phyloP scores from a whole-genome alignment of 352 stramenopile species.

The Phytophthora agathidicida region DNA sequence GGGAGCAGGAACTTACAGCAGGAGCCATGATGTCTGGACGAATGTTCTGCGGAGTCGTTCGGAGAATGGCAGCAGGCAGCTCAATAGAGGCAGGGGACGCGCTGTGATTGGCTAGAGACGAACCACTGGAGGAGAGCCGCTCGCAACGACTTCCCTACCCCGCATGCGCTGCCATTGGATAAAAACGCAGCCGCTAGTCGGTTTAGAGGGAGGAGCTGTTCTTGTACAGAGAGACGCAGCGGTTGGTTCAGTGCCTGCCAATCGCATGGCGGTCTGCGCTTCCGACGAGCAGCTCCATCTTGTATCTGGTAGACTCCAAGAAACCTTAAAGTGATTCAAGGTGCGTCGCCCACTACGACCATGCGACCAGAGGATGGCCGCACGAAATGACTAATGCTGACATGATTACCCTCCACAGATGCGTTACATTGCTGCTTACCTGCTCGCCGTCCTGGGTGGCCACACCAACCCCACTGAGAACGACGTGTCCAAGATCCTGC shows the following conservation, averaged over 20 bases:
- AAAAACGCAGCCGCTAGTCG: constrained; percentile 23
- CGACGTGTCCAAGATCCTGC: constrained; percentile 93
- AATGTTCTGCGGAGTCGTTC: constrained; percentile 42
- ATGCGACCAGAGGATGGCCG: neutral
- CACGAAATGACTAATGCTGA: constrained; percentile 13
- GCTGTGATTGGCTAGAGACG: constrained; percentile 32
- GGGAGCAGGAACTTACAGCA: constrained; percentile 43
- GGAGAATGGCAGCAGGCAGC: constrained; percentile 35
- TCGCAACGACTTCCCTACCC: constrained; percentile 1
- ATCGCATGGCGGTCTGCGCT: constrained; percentile 4
- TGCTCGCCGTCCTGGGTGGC: constrained; percentile 95
- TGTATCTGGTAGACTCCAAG: constrained; percentile 90
- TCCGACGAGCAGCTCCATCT: constrained; percentile 56
- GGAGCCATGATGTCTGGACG: constrained; percentile 53
- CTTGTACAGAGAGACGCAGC: constrained; percentile 55
- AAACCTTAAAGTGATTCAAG: constrained; percentile 94
- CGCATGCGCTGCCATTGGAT: constrained; percentile 32
- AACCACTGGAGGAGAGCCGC: constrained; percentile 45
- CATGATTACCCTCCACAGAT: constrained; percentile 65
- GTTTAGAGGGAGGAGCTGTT: constrained; percentile 45
- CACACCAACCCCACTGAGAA: constrained; percentile 88
- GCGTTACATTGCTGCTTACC: constrained; percentile 97
- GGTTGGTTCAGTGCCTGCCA: constrained; percentile 48
- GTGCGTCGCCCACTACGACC: constrained; percentile 31
- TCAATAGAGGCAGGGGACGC: neutral